A percentile compares a stretch with the other conserved stretches of the same genome.
phyloP scores from a whole-genome alignment of 768 basidiomycete genomes.

The Lactarius hatsudake region DNA sequence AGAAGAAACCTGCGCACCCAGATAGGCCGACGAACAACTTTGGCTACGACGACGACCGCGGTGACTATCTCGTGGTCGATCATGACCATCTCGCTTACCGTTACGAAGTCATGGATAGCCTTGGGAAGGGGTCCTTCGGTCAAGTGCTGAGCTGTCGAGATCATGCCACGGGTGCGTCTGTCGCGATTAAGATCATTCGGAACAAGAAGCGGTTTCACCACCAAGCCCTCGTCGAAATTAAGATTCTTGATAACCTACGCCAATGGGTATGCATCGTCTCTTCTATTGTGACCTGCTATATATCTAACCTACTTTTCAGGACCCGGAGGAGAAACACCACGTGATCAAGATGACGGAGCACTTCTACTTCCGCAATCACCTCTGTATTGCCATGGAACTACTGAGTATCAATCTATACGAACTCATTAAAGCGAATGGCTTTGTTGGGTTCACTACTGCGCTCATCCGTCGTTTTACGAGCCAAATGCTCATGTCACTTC shows the following conservation, averaged over 20 bases:
- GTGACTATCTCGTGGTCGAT: constrained; percentile 89
- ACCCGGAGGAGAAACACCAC: constrained; percentile 93
- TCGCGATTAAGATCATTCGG: constrained; percentile 98
- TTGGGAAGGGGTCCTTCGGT: constrained; percentile 98
- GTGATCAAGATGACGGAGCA: constrained; percentile 98
- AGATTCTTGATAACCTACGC: constrained; percentile 91
- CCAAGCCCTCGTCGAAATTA: constrained; percentile 98
- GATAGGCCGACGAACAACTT: constrained; percentile 81
- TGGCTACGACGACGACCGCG: constrained; percentile 97
- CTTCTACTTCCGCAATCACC: constrained; percentile 96
- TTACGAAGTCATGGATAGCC: constrained; percentile 89
- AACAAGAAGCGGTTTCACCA: constrained; percentile 99
- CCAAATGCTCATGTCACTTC: constrained; percentile 93
- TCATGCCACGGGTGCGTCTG: constrained; percentile 91
- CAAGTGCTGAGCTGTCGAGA: constrained; percentile 96
- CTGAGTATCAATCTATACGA: constrained; percentile 99
- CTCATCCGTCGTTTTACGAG: constrained; percentile 94
- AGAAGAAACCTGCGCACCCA: constrained; percentile 77
- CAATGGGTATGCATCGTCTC: constrained; percentile 79
- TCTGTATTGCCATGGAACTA: constrained; percentile 98
- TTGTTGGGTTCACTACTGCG: constrained; percentile 94
- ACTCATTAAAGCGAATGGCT: constrained; percentile 97
- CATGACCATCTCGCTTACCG: constrained; percentile 95
- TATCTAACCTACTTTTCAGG: constrained; percentile 46
- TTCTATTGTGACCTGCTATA: neutral